These are phyloP conservation scores for Coleophoma cylindrospora DNA, from an alignment of 2,329 filamentous ascomycete species.

Conservation along the genomic window DNA sequence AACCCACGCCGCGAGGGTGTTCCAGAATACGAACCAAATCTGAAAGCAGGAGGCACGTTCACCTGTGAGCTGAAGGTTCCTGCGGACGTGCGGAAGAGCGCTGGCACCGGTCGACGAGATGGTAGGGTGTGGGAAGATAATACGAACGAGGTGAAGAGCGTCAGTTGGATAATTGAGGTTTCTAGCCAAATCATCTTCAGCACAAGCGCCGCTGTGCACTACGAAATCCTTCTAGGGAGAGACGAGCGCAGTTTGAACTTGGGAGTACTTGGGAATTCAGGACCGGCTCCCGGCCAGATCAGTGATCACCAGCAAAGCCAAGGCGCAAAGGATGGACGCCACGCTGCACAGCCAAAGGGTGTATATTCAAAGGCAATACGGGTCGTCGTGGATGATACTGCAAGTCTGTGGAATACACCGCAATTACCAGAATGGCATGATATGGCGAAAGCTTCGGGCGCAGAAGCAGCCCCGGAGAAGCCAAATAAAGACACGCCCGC, in stretches of 20 bases:
- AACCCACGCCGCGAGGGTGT: conserved; percentile 66
- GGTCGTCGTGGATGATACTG: conserved; percentile 81
- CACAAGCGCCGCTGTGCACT: conserved; percentile 78
- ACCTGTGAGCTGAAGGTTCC: conserved; percentile 75
- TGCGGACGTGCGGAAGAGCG: conserved; percentile 66
- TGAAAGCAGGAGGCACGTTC: conserved; percentile 91
- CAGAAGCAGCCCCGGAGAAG: conserved; percentile 17
- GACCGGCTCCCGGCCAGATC: conserved; percentile 58
- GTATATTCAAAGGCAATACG: conserved; percentile 79
- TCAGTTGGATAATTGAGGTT: conserved; percentile 88
- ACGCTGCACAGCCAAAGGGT: conserved; percentile 63
- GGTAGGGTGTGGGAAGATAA: conserved; percentile 29
- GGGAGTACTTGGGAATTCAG: conserved; percentile 44
- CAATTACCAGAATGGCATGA: conserved; percentile 64
- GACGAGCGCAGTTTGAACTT: conserved; percentile 79
- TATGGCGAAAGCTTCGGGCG: conserved; percentile 17
- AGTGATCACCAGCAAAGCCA: conserved; percentile 69
- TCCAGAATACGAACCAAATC: conserved; percentile 91
- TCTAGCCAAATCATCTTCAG: conserved; percentile 94
- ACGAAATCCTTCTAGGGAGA: conserved; percentile 79
- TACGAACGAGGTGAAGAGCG: conserved; percentile 44
- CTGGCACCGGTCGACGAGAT: conserved; percentile 41
- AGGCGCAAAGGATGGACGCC: conserved; percentile 50
- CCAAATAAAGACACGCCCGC: conserved; percentile 16
- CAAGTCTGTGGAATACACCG: conserved; percentile 89